phyloP scores from a whole-genome alignment of 352 stramenopile species.

The Pythium plurisporium region DNA sequence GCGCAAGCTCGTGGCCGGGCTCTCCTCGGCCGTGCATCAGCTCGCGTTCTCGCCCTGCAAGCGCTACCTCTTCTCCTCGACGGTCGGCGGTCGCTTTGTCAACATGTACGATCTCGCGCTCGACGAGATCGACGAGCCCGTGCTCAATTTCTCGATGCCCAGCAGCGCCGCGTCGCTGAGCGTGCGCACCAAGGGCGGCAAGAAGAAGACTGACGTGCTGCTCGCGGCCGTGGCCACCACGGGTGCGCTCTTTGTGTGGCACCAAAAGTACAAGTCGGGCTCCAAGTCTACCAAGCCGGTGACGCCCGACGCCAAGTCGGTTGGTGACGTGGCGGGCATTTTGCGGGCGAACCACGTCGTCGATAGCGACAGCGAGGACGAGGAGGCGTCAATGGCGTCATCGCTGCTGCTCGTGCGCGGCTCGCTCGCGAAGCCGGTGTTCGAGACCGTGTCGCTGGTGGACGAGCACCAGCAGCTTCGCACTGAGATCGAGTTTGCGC shows the following conservation, averaged over 20 bases:
- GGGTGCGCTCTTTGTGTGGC: constrained; percentile 69
- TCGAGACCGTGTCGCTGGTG: constrained; percentile 57
- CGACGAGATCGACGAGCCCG: constrained; percentile 56
- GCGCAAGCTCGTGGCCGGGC: constrained; percentile 64
- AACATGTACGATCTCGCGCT: constrained; percentile 79
- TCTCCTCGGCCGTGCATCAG: constrained; percentile 69
- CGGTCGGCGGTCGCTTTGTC: constrained; percentile 67
- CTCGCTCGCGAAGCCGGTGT: constrained; percentile 70
- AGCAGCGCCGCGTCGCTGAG: constrained; percentile 50
- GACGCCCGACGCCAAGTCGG: constrained; percentile 38
- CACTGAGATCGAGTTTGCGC: constrained; percentile 42
- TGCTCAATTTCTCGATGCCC: constrained; percentile 71
- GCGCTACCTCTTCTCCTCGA: constrained; percentile 72
- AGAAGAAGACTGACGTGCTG: constrained; percentile 67
- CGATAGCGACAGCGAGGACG: constrained; percentile 23
- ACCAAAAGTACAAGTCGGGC: constrained; percentile 58
- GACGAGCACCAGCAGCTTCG: constrained; percentile 64
- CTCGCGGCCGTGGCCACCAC: constrained; percentile 53
- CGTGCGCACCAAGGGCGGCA: constrained; percentile 33
- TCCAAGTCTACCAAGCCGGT: constrained; percentile 62
- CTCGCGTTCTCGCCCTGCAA: constrained; percentile 59
- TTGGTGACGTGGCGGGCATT: constrained; percentile 38
- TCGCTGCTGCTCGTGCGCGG: constrained; percentile 61
- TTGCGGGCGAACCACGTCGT: constrained; percentile 35
- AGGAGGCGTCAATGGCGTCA: constrained; percentile 18